Conservation (phyloP, 2,329 filamentous ascomycete genomes). For the Cladophialophora carrionii region DNA sequence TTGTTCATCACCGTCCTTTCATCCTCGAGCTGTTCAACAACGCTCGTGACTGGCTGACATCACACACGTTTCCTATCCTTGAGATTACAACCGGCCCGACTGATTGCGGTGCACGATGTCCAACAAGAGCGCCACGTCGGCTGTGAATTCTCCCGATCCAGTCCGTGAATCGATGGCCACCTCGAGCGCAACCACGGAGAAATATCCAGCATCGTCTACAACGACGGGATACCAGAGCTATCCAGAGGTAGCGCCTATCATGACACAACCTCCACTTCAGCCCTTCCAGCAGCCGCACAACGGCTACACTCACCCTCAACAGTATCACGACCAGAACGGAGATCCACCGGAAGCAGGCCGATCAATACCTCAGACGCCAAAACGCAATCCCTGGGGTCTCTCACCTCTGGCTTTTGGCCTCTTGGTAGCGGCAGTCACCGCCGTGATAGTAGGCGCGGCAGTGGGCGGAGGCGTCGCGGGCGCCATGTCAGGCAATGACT, state of each 20-base stretch:
- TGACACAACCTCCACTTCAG: slow-evolving; percentile 55
- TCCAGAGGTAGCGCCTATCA: slow-evolving; percentile 20
- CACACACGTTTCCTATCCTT: neutral
- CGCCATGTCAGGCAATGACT: slow-evolving; percentile 25
- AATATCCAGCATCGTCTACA: slow-evolving; percentile 23
- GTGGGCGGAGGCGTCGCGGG: slow-evolving; percentile 32
- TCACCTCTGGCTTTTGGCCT: slow-evolving; percentile 31
- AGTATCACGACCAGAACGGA: slow-evolving; percentile 20
- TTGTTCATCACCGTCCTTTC: neutral
- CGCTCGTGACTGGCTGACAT: neutral
- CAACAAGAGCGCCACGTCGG: neutral
- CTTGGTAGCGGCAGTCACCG: slow-evolving; percentile 27
- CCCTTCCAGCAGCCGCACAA: slow-evolving; percentile 75
- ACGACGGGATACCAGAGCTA: slow-evolving; percentile 9
- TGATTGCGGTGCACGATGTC: neutral
- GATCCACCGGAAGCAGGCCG: slow-evolving; percentile 6
- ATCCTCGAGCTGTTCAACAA: neutral
- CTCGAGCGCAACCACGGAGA: slow-evolving; percentile 19
- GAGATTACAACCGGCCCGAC: neutral
- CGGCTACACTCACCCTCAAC: slow-evolving; percentile 29
- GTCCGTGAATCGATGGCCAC: slow-evolving; percentile 4
- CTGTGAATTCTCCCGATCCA: neutral
- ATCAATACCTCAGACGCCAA: neutral
- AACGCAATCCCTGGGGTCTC: slow-evolving; percentile 29
- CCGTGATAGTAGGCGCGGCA: slow-evolving; percentile 29